Conservation (phyloP, 768 basidiomycete genomes). For the Leccinum subgranulosum region DNA sequence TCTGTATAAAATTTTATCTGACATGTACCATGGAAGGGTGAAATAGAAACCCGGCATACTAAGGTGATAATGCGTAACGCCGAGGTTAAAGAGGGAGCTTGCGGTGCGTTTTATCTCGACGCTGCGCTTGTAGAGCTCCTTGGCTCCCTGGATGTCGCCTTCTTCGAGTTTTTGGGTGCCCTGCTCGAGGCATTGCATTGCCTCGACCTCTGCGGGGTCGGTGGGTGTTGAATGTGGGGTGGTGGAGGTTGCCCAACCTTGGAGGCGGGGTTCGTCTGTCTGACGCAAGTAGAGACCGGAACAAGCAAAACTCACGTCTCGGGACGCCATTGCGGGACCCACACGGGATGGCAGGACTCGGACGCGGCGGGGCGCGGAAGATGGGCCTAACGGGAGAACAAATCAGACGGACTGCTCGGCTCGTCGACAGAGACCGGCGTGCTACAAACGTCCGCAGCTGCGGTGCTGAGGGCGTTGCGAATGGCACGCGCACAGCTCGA, state of each 20-base stretch:
- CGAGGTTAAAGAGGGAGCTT: conserved; percentile 82
- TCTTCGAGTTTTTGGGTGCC: conserved; percentile 84
- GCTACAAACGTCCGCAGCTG: conserved; percentile 22
- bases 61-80: conserved; percentile 86
- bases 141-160: conserved; percentile 79
- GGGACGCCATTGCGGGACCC: conserved; percentile 4
- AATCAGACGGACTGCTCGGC: conserved; percentile 17
- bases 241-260: conserved; percentile 76
- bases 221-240: conserved; percentile 78
- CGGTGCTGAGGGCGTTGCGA: conserved; percentile 23
- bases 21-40: conserved; percentile 12
- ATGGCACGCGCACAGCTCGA: conserved; percentile 10
- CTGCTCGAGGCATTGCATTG: conserved; percentile 73
- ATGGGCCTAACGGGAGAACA: conserved; percentile 19
- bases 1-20: conserved; percentile 43
- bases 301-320: conserved; percentile 29
- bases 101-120: conserved; percentile 77
- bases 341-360: conserved; percentile 4
- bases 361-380: conserved; percentile 6
- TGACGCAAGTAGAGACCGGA: conserved; percentile 1
- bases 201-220: conserved; percentile 81
- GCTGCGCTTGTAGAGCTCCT: conserved; percentile 72
- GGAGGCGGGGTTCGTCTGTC: conserved; percentile 1
- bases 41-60: conserved; percentile 47
- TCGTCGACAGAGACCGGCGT: conserved; percentile 22